phyloP scores from a whole-genome alignment of 139 green algal genomes.

The Tetratostichococcus sp. region DNA sequence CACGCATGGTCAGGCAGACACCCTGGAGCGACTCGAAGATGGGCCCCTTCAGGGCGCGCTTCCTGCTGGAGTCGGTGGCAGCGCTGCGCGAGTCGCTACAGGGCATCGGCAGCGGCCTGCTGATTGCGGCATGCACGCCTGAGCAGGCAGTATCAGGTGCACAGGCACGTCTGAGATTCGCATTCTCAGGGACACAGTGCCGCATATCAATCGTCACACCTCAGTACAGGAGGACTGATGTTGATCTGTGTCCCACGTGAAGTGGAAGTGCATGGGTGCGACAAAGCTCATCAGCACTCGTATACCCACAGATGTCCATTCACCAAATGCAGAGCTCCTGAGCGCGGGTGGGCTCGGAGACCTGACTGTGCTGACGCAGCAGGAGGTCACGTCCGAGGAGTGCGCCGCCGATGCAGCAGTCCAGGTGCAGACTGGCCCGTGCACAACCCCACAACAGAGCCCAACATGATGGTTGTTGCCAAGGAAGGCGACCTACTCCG shows the following conservation, averaged over 20 bases:
- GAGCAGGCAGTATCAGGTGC: constrained; percentile 16
- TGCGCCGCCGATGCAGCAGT: constrained; percentile 52
- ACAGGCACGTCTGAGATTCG: neutral
- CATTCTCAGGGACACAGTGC: neutral
- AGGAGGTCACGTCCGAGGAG: constrained; percentile 82
- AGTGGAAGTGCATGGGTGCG: neutral
- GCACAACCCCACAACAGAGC: neutral
- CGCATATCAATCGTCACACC: no score
- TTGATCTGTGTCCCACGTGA: neutral
- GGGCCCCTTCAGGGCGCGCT: constrained; percentile 65
- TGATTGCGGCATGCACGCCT: constrained; percentile 6
- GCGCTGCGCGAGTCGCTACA: constrained; percentile 58
- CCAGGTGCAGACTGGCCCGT: neutral
- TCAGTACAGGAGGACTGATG: neutral
- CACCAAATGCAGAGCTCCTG: constrained; percentile 5
- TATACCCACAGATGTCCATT: neutral
- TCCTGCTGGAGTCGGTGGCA: constrained; percentile 78
- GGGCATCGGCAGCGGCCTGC: constrained; percentile 15
- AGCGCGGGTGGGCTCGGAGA: neutral
- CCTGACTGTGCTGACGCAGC: constrained; percentile 56
- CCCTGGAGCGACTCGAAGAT: constrained; percentile 59
- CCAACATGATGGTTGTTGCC: no score
- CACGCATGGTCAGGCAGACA: constrained; percentile 54
- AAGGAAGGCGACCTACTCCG: neutral
- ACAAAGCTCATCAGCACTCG: neutral